These are phyloP conservation scores for Hypoxylon sp. DNA, from an alignment of 2,329 filamentous ascomycete species.

Conservation along the genomic window DNA sequence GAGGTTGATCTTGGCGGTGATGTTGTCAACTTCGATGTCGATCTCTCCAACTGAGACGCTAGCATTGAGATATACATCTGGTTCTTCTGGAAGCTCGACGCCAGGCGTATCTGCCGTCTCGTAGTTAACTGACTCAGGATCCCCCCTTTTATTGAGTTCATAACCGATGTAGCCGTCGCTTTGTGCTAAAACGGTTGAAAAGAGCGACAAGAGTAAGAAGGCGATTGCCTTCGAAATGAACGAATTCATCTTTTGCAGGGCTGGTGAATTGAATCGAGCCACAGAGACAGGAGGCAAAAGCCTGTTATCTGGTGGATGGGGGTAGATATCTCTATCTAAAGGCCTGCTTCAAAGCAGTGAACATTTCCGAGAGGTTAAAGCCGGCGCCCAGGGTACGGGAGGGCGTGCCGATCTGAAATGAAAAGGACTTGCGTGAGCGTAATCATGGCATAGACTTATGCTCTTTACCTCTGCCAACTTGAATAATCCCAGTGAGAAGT, in stretches of 20 bases:
- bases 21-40: constrained; percentile 69
- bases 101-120: constrained; percentile 66
- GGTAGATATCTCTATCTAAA: constrained; percentile 16
- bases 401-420: constrained; percentile 26
- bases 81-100: constrained; percentile 60
- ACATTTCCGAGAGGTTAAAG: constrained; percentile 4
- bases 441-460: constrained; percentile 7
- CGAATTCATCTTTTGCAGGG: constrained; percentile 43
- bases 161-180: constrained; percentile 68
- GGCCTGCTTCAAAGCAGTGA: neutral
- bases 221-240: constrained; percentile 44
- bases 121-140: constrained; percentile 65
- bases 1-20: constrained; percentile 72
- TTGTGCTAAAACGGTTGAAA: constrained; percentile 42
- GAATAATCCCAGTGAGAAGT: constrained; percentile 13
- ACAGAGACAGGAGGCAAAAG: constrained; percentile 45
- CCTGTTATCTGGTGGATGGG: constrained; percentile 12
- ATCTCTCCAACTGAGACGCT: constrained; percentile 60
- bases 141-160: constrained; percentile 63
- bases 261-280: constrained; percentile 42
- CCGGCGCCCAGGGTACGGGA: constrained; percentile 12
- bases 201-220: constrained; percentile 50
- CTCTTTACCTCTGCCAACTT: constrained; percentile 3
- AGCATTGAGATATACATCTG: constrained; percentile 73
- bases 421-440: constrained; percentile 12